phyloP scores from a whole-genome alignment of 768 basidiomycete genomes.

The Cubamyces sp. region DNA sequence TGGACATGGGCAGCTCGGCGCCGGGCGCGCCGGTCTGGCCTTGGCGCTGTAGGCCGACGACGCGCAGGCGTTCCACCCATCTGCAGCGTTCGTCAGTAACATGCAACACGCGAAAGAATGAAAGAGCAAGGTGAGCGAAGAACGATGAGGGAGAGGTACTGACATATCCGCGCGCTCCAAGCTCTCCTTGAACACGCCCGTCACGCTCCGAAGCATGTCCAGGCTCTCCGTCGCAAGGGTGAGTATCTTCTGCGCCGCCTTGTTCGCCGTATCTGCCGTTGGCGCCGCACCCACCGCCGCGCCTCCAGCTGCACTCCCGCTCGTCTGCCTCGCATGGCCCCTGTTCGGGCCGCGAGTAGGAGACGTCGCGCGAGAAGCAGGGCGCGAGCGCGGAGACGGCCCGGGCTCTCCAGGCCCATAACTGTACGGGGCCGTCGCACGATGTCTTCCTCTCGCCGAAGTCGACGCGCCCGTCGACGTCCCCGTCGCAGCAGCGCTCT shows the following conservation, averaged over 20 bases:
- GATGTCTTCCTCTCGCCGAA: slow-evolving; percentile 13
- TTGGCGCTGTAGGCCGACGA: slow-evolving; percentile 74
- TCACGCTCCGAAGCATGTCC: slow-evolving; percentile 90
- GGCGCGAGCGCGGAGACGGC: slow-evolving; percentile 31
- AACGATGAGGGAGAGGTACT: slow-evolving; percentile 34
- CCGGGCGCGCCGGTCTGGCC: too few relatives aligned
- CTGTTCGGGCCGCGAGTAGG: slow-evolving; percentile 26
- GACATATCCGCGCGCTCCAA: slow-evolving; percentile 87
- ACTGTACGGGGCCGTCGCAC: slow-evolving; percentile 32
- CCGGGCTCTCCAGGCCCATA: slow-evolving; percentile 36
- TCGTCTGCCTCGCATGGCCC: slow-evolving; percentile 33
- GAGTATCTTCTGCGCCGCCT: slow-evolving; percentile 80
- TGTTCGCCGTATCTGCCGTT: slow-evolving; percentile 60
- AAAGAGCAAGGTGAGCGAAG: slow-evolving; percentile 1
- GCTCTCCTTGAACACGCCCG: slow-evolving; percentile 85
- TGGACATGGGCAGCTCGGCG: too few relatives aligned
- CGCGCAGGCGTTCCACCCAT: slow-evolving; percentile 82
- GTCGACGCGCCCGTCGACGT: neutral
- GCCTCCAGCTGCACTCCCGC: slow-evolving; percentile 21
- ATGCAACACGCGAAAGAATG: slow-evolving; percentile 19
- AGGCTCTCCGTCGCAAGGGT: slow-evolving; percentile 88
- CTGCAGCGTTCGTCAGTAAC: slow-evolving; percentile 40
- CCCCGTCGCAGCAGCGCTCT: slow-evolving; percentile 32
- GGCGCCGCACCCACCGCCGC: slow-evolving; percentile 30
- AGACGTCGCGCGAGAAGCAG: slow-evolving; percentile 36